These are phyloP conservation scores for Coleophoma eucalyptorum DNA, from an alignment of 2,329 filamentous ascomycete genomes.

Conservation along the genomic window DNA sequence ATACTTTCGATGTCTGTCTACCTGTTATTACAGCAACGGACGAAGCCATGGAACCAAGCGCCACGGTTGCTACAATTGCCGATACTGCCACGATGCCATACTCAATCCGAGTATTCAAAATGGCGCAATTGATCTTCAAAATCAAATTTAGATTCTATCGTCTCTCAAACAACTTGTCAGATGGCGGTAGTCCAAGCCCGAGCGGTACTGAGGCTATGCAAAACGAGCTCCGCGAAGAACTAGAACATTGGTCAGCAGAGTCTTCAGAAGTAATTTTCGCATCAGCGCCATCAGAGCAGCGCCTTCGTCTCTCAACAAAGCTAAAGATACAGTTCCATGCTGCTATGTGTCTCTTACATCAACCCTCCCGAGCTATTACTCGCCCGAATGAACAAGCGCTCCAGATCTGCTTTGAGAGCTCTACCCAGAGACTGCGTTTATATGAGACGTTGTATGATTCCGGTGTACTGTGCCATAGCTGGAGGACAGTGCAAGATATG, in stretches of 20 bases:
- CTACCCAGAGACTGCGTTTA: conserved; percentile 21
- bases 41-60: conserved; percentile 5
- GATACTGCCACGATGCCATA: conserved; percentile 14
- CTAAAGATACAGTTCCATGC: conserved; percentile 29
- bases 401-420: conserved; percentile 26
- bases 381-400: conserved; percentile 26
- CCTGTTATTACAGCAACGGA: conserved; percentile 6
- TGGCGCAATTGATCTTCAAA: conserved; percentile 14
- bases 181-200: background rate
- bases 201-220: background rate
- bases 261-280: conserved; percentile 3
- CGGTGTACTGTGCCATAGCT: conserved; percentile 27
- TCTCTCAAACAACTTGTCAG: background rate
- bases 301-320: conserved; percentile 20
- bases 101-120: conserved; percentile 23
- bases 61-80: conserved; percentile 1
- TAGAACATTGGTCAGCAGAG: conserved; percentile 1
- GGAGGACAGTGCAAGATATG: conserved; percentile 34
- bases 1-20: conserved; percentile 30
- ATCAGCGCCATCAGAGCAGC: conserved; percentile 8
- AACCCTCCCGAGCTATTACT: conserved; percentile 31
- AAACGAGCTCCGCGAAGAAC: background rate
- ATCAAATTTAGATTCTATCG: conserved; percentile 12
- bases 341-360: conserved; percentile 29
- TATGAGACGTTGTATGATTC: conserved; percentile 28